phyloP scores from a whole-genome alignment of 148 eudicot genomes.

The Vaccinium darrowii region DNA sequence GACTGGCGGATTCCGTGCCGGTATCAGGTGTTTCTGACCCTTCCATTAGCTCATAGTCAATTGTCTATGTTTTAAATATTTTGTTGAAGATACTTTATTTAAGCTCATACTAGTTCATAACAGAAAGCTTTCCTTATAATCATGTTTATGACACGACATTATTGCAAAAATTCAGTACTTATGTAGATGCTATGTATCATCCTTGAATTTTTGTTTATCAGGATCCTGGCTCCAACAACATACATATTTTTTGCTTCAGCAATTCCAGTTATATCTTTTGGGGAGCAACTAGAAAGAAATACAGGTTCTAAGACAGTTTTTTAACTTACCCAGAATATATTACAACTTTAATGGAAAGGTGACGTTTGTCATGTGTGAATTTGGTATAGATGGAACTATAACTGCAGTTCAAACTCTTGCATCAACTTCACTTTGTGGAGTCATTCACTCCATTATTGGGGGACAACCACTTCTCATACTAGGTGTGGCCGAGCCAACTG shows the following conservation, averaged over 20 bases:
- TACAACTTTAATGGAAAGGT: conserved; percentile 7
- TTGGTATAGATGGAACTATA: conserved; percentile 65
- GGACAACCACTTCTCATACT: conserved; percentile 96
- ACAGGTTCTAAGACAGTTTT: conserved; percentile 47
- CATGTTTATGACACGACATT: conserved; percentile 9
- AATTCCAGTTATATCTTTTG: conserved; percentile 97
- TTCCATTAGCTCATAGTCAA: not conserved
- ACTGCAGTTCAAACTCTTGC: conserved; percentile 99
- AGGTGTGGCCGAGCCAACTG: conserved; percentile 99
- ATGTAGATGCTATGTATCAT: not conserved
- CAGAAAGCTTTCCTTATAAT: not conserved
- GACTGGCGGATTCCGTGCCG: conserved; percentile 87
- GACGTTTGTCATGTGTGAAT: conserved; percentile 9
- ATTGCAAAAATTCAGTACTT: not conserved
- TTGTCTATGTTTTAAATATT: not conserved
- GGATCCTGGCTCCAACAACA: conserved; percentile 97
- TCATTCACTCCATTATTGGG: conserved; percentile 90
- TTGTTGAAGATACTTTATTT: not conserved
- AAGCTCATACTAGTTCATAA: not conserved
- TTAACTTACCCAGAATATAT: conserved; percentile 10
- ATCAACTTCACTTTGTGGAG: conserved; percentile 90
- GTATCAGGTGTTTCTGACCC: conserved; percentile 65
- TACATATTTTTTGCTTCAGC: conserved; percentile 98
- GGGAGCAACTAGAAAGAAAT: conserved; percentile 91
- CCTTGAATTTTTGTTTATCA: conserved; percentile 26